phyloP scores from a whole-genome alignment of 805 yeast genomes.

The Candida silvatica region DNA sequence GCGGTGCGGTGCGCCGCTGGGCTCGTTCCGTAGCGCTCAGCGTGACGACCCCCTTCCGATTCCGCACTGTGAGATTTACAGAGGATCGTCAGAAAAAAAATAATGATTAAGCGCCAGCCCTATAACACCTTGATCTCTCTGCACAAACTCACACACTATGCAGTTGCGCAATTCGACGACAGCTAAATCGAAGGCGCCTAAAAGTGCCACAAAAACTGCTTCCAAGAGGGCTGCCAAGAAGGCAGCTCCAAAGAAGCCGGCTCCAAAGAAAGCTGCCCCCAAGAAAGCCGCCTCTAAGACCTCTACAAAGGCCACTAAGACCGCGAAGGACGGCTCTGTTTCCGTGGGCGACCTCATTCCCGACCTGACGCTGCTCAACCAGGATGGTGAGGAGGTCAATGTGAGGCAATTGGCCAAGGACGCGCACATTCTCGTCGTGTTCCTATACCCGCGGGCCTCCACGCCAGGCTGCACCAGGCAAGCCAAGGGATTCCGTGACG shows the following conservation, averaged over 20 bases:
- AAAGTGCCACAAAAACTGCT: background rate
- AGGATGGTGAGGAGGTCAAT: constrained; percentile 33
- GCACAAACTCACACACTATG: too few species aligned
- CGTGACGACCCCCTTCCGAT: too few species aligned
- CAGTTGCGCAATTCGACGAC: constrained; percentile 1
- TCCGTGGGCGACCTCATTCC: background rate
- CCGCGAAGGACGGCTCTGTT: background rate
- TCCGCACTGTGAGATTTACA: too few species aligned
- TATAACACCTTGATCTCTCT: too few species aligned
- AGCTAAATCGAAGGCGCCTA: background rate
- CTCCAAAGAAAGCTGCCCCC: background rate
- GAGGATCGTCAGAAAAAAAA: too few species aligned
- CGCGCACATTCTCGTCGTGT: constrained; percentile 40
- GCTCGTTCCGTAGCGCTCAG: too few species aligned
- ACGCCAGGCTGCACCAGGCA: constrained; percentile 98
- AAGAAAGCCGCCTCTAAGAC: background rate
- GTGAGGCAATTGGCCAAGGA: constrained; percentile 18
- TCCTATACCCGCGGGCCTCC: constrained; percentile 85
- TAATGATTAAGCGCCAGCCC: too few species aligned
- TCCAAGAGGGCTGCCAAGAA: background rate
- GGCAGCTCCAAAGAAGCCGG: background rate
- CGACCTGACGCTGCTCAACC: constrained; percentile 30
- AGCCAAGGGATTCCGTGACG: constrained; percentile 79
- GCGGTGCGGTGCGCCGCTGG: too few species aligned
- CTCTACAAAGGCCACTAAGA: background rate